Percentiles rank a stretch among this genome's conserved stretches.
These are phyloP conservation scores for Favolaschia claudopus DNA, from an alignment of 768 basidiomycete genomes.

Conservation along the genomic window DNA sequence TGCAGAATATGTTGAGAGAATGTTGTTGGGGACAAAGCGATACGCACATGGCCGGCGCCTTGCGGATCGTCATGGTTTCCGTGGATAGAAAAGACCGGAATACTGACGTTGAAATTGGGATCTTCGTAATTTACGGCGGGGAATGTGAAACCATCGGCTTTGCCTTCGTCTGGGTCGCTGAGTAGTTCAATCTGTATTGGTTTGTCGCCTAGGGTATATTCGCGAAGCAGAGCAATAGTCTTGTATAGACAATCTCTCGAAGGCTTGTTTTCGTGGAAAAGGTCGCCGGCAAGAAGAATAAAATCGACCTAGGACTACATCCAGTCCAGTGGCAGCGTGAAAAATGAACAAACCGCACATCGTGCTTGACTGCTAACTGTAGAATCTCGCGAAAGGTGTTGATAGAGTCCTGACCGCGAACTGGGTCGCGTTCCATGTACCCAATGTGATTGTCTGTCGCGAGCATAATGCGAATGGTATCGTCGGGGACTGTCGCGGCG, in stretches of 20 bases:
- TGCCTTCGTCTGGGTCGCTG: conserved; percentile 92
- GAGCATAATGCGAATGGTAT: conserved; percentile 84
- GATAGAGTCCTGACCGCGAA: conserved; percentile 94
- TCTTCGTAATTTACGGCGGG: conserved; percentile 98
- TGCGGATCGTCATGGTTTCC: conserved; percentile 99
- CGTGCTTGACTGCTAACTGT: conserved; percentile 86
- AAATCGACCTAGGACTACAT: conserved; percentile 81
- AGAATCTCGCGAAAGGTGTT: conserved; percentile 95
- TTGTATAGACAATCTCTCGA: conserved; percentile 90
- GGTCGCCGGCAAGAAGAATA: conserved; percentile 91
- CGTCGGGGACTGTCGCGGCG: conserved; percentile 54
- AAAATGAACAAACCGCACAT: conserved; percentile 61
- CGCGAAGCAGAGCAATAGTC: conserved; percentile 86
- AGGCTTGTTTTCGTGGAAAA: conserved; percentile 98
- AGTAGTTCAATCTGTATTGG: conserved; percentile 91
- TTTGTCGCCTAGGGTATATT: conserved; percentile 88
- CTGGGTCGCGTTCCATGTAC: conserved; percentile 91
- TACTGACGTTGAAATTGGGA: conserved; percentile 90
- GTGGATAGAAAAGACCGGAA: conserved; percentile 99
- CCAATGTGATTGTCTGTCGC: conserved; percentile 98
- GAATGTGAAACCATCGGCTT: conserved; percentile 88
- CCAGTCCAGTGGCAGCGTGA: conserved; percentile 9
- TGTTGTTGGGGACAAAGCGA: neutral
- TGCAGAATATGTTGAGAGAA: conserved; percentile 46
- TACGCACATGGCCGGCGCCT: conserved; percentile 88